phyloP scores from a whole-genome alignment of 2,329 filamentous ascomycete genomes.

The Blastomyces parvus region DNA sequence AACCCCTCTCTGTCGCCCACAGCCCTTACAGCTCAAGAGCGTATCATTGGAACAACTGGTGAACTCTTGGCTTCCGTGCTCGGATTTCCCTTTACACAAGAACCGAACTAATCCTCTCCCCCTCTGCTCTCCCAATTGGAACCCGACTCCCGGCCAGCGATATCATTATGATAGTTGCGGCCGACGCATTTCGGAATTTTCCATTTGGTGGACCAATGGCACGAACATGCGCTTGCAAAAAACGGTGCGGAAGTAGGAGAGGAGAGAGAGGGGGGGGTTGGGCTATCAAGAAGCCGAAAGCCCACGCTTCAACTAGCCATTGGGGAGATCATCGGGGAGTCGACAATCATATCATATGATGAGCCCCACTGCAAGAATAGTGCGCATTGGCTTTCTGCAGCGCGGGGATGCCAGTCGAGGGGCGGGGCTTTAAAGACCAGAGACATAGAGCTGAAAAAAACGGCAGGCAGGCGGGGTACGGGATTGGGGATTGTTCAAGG shows the following conservation, averaged over 20 bases:
- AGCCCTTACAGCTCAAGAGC: no score
- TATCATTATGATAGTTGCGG: no score
- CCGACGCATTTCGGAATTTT: no score
- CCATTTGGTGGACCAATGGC: no score
- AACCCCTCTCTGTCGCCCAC: no score
- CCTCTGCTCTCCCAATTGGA: no score
- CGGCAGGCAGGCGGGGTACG: conserved; percentile 11
- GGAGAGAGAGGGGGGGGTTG: background rate
- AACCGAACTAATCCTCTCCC: no score
- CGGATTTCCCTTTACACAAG: no score
- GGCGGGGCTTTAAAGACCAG: background rate
- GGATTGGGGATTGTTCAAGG: background rate
- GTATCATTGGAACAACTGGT: no score
- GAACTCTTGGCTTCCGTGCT: no score
- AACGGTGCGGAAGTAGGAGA: background rate
- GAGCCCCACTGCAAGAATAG: background rate
- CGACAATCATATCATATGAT: conserved; percentile 1
- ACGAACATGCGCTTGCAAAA: background rate
- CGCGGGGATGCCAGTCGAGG: background rate
- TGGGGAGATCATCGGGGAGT: background rate
- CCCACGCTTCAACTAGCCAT: no score
- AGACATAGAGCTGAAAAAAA: background rate
- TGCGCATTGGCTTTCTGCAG: background rate
- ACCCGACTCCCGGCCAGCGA: no score
- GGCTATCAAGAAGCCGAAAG: background rate